Base-by-base conservation (phyloP, 192 early-diverging fungal genomes). In the Rhizophagus sp. region DNA sequence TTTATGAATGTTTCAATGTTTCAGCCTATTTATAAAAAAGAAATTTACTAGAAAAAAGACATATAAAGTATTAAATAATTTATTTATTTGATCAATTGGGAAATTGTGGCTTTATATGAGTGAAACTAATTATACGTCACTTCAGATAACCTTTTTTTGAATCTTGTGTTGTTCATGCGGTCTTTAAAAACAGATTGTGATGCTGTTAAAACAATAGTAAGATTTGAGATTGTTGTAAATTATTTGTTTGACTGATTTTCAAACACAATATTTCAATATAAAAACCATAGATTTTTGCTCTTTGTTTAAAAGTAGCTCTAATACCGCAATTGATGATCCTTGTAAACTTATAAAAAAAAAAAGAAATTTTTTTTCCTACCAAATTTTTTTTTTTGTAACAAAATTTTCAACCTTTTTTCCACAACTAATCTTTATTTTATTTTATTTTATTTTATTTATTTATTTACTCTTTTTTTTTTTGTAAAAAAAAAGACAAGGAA, bases 251-350 rank as follows among this genome's bases (percentile, higher is more conserved):
- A 57, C 52, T 15, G 52, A 57, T 57, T 57, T 19, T 57, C 19
- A 19, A 57, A 19, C 2, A 36, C 49, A 52, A 52, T 52, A 50
- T 15, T 52, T 52, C 1, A 52, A 52, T 57, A 57, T 57, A 57
- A 19, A 57, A 57, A 57, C 52, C 52, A 33, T 66, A 34, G 30
- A 30, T 5, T 33, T n/a, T 66, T 34, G 27, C 13, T 66, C 15
- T 66, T 66, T 33, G 15, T 17, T 34, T 66, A 66, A 66, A 33
- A 12, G 17, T 63, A 63, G 62, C 65, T 66, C 65, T 66, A 66
- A 66, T 66, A 25, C 65, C 65, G 30, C 65, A 66, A 66, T 30
- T 66, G 65, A 63, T 63, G 22, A 66, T 66, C 30, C 65, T 33
- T 66, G 52, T 57, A 57, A 57, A 57, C 52, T 17, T 57, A 57